phyloP scores from a whole-genome alignment of 345 rosid species.

The Nephelium lappaceum region DNA sequence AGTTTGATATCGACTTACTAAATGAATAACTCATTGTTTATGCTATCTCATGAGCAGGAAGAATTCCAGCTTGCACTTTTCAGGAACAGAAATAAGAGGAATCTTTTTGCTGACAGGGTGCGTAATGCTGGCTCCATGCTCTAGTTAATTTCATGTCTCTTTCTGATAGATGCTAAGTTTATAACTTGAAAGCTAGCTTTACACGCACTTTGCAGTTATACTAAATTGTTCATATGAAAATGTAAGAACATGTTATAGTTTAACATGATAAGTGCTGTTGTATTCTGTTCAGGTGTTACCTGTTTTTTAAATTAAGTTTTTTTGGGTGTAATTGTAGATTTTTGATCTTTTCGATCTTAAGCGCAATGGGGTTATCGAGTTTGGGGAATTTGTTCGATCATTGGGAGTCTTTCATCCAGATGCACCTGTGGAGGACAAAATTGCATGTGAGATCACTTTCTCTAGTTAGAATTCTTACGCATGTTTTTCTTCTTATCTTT shows the following conservation, averaged over 20 bases:
- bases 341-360: constrained; percentile 88
- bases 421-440: constrained; percentile 70
- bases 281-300: background rate
- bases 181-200: background rate
- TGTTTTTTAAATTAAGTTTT: constrained; percentile 3
- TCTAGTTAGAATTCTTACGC: background rate
- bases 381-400: constrained; percentile 90
- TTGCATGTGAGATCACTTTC: constrained; percentile 53
- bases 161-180: background rate
- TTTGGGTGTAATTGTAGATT: constrained; percentile 40
- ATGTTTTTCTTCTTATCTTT: background rate
- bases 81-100: constrained; percentile 66
- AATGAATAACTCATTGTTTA: background rate
- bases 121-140: constrained; percentile 1
- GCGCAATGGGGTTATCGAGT: constrained; percentile 87
- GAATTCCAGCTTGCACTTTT: constrained; percentile 93
- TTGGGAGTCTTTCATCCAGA: constrained; percentile 81
- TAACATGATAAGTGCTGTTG: background rate
- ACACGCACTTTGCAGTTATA: background rate
- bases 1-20: background rate
- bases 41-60: constrained; percentile 51
- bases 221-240: background rate
- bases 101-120: constrained; percentile 94
- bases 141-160: background rate
- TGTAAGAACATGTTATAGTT: background rate